Conservation (phyloP, 2,329 filamentous ascomycete species). For the Cordyceps militaris region DNA sequence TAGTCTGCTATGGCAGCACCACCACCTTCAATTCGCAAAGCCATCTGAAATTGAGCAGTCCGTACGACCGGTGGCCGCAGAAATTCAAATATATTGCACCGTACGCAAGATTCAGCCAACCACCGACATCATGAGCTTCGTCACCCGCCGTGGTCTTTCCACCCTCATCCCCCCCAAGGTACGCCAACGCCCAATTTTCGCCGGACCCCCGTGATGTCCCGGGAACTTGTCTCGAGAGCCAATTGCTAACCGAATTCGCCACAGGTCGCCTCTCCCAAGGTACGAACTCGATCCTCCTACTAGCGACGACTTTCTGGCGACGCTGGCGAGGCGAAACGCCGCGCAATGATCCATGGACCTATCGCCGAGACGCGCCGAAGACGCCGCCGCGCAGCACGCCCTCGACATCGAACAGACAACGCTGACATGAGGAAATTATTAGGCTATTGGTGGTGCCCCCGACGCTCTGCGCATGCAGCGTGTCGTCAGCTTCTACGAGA, state of each 20-base stretch:
- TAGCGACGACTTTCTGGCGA: not conserved
- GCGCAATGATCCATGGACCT: not conserved
- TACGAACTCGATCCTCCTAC: conserved; percentile 41
- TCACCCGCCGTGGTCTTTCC: conserved; percentile 84
- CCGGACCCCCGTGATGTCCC: not conserved
- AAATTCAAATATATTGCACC: not conserved
- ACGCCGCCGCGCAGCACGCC: not conserved
- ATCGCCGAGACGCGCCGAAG: conserved; percentile 8
- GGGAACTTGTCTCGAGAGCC: conserved; percentile 11
- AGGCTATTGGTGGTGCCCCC: conserved; percentile 91
- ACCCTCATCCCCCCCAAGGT: conserved; percentile 99
- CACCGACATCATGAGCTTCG: conserved; percentile 77
- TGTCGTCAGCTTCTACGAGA: conserved; percentile 98
- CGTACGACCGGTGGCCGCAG: conserved; percentile 18
- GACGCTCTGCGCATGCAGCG: conserved; percentile 97
- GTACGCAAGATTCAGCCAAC: conserved; percentile 21
- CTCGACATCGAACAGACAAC: not conserved
- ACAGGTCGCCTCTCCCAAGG: conserved; percentile 76
- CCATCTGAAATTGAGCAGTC: conserved; percentile 30
- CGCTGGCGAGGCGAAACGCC: not conserved
- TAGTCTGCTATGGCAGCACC: conserved; percentile 17
- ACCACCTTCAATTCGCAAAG: conserved; percentile 14
- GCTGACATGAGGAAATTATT: conserved; percentile 14
- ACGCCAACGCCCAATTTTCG: conserved; percentile 28
- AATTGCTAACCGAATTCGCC: conserved; percentile 32